Percentiles rank a stretch among this genome's conserved stretches.
Evolutionary conservation across 106 monocot species (phyloP).

Genomic region (Dioscorea zingiberensis): DNA sequence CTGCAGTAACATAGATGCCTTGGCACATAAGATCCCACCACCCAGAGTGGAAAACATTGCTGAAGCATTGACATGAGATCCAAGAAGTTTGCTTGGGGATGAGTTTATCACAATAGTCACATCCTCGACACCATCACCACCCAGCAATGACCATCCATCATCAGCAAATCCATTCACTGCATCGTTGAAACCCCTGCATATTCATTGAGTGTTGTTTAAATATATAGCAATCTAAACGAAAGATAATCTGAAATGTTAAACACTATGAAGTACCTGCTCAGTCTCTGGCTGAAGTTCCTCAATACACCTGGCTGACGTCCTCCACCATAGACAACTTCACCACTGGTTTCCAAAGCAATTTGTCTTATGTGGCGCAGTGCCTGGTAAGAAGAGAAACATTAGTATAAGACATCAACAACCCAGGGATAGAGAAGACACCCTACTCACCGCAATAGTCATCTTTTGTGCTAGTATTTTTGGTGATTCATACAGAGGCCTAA

Average conservation of each 20-base stretch:
- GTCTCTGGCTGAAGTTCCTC: conserved; percentile 74
- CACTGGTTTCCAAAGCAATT: conserved; percentile 72
- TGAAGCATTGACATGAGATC: conserved; percentile 37
- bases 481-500: conserved; percentile 87
- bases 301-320: conserved; percentile 73
- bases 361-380: conserved; percentile 82
- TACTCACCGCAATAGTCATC: conserved; percentile 90
- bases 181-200: conserved; percentile 76
- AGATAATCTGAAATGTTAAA: neutral
- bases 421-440: no score
- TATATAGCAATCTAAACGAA: no score
- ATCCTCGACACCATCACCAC: conserved; percentile 60
- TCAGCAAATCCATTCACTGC: conserved; percentile 67
- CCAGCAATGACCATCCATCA: conserved; percentile 56
- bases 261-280: conserved; percentile 50
- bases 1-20: conserved; percentile 91
- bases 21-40: conserved; percentile 83
- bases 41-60: conserved; percentile 38
- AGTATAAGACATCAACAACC: no score
- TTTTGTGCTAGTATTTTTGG: conserved; percentile 88
- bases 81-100: conserved; percentile 61
- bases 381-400: conserved; percentile 26
- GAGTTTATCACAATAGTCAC: conserved; percentile 68
- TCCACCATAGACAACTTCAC: conserved; percentile 61
- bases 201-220: neutral